Evolutionary conservation across 495 filamentous ascomycete species (phyloP), one percentile per base, ranked within the genome.

Genomic region (Choiromyces venosus): DNA sequence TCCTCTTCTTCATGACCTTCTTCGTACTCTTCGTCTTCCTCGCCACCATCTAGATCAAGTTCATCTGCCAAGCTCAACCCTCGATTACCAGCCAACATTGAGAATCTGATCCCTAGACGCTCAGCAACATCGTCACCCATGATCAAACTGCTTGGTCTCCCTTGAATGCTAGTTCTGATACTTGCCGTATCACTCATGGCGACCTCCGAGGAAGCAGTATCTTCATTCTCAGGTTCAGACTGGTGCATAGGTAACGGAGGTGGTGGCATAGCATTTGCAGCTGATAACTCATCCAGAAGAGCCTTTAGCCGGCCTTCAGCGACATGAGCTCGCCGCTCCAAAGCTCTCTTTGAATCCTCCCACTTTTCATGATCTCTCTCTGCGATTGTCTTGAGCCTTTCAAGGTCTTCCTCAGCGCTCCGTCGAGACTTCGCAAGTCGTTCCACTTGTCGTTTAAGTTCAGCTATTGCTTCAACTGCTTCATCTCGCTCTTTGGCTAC

Each of bases 21-120:
- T 36, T 84, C 85, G 81, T 83, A 81, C 67, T 66, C 33, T 36
- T 80, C 78, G 42, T 74, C 67, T 33, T 92, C 91, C 35, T 90
- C 90, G 68, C 91, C 91, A 66, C 91, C 91, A 71, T 92, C 92
- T 56, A 96, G 90, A 68, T 90, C 89, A 73, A 99, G 86, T 85
- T 99, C 95, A 76, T 97, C 92, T 12, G 95, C 95, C 56, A 99
- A 83, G 76, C 90, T 95, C 46, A 93, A 77, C 12, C 91, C 91
- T 18, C 67, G 71, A 73, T 87, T 84, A 10, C 85, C 85, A 71
- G 89, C 88, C 73, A 90, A 84, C 44, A 89, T 85, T 16, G 93
- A 95, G 80, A 90, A 92, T 40, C 92, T 87, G 73, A 87, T 85
- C 78, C 67, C 82, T 73, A 76, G 81, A 70, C 74, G 80, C 79